Conservation (phyloP, 768 basidiomycete species). For the Boletus vinaceobasis region DNA sequence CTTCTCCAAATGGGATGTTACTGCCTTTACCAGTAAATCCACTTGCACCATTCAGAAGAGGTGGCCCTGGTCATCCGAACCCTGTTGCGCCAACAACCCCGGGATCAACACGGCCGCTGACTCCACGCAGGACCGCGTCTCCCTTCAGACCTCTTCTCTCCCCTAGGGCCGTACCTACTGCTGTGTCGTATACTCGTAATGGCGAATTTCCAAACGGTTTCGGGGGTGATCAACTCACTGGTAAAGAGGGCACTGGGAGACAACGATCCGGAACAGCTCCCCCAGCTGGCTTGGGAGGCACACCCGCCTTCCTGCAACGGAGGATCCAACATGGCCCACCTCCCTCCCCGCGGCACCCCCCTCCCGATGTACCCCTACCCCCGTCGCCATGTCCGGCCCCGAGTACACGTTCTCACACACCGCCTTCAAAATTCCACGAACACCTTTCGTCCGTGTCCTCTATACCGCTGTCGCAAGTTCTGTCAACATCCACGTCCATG, state of each 20-base stretch:
- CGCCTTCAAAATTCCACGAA: constrained; percentile 32
- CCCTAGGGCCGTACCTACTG: constrained; percentile 2
- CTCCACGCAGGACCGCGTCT: constrained; percentile 14
- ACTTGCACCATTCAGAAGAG: constrained; percentile 6
- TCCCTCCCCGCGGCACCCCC: constrained; percentile 26
- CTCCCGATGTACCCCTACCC: constrained; percentile 30
- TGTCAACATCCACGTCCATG: constrained; percentile 7
- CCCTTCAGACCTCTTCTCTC: constrained; percentile 24
- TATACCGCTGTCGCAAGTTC: constrained; percentile 12
- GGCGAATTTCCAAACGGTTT: background rate
- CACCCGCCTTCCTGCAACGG: constrained; percentile 30
- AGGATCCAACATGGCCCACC: constrained; percentile 24
- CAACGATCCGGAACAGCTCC: constrained; percentile 14
- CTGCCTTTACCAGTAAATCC: constrained; percentile 1
- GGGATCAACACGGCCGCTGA: constrained; percentile 14
- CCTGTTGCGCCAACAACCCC: constrained; percentile 11
- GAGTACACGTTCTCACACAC: constrained; percentile 8
- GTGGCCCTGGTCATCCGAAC: constrained; percentile 12
- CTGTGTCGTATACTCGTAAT: background rate
- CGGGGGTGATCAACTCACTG: constrained; percentile 8
- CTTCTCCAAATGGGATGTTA: background rate
- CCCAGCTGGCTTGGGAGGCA: constrained; percentile 4
- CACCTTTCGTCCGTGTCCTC: constrained; percentile 31
- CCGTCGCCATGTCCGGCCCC: constrained; percentile 16
- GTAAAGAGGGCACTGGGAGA: constrained; percentile 6